These are phyloP conservation scores for Yarrowia galli DNA, from an alignment of 1,139 yeast species.

Conservation along the genomic window DNA sequence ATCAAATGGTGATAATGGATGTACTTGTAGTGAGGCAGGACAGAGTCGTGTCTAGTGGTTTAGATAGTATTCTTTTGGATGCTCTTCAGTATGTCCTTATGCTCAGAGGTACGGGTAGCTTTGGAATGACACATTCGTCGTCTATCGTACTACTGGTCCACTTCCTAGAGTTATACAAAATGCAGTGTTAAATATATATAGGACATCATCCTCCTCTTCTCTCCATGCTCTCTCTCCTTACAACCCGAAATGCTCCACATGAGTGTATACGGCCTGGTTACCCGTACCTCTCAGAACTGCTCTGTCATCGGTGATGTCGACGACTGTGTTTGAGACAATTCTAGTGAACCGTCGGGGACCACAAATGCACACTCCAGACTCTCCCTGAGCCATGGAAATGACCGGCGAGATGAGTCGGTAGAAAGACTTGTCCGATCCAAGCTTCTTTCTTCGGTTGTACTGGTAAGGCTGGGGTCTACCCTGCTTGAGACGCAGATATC, in stretches of 20 bases:
- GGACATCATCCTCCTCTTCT: neutral
- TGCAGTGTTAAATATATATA: slow-evolving; percentile 20
- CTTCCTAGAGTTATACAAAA: neutral
- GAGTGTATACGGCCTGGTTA: slow-evolving; percentile 27
- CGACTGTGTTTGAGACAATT: slow-evolving; percentile 20
- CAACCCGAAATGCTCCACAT: slow-evolving; percentile 34
- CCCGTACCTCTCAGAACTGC: slow-evolving; percentile 37
- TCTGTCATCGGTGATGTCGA: slow-evolving; percentile 36
- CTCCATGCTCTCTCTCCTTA: neutral
- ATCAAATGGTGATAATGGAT: neutral
- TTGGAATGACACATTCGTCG: too few species aligned
- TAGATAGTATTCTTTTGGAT: too few species aligned
- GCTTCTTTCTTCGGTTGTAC: slow-evolving; percentile 24
- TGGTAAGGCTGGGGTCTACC: slow-evolving; percentile 32
- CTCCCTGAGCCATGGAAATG: slow-evolving; percentile 35
- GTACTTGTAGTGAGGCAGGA: too few species aligned
- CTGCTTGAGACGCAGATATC: slow-evolving; percentile 27
- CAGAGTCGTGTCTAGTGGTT: too few species aligned
- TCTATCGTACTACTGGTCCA: neutral
- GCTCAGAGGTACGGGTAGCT: too few species aligned
- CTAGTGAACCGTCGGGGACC: slow-evolving; percentile 36
- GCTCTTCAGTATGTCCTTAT: neutral
- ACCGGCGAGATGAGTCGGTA: slow-evolving; percentile 23
- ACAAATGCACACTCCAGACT: slow-evolving; percentile 36
- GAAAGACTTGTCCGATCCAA: slow-evolving; percentile 32